Base-by-base conservation (phyloP, 2,329 filamentous ascomycete genomes). In the Tolypocladium sp. region DNA sequence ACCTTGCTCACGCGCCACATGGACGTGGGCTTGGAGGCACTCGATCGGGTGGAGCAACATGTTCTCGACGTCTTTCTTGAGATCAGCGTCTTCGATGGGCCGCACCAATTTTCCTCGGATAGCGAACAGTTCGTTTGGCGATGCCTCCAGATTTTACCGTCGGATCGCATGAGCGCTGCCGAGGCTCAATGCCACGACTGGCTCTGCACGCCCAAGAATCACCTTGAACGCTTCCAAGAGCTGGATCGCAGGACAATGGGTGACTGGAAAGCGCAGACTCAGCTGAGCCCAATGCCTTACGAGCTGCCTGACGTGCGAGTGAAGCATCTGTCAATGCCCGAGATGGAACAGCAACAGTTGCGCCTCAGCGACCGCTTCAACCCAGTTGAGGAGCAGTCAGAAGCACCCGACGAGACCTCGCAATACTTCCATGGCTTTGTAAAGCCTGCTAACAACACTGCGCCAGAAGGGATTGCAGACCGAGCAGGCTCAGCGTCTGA, bases 211-310 rank as follows among this genome's bases (percentile, higher is more conserved):
- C 71, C 72, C 1, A 59, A 63, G 42, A 68, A 64, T 5, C 69
- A 74, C 46, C 51, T 67, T 27, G 57, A 66, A 12, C 68, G 74
- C 37, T 75, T 75, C 57, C 57, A 65, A 54, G 56, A 65, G 12
- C 62, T 75, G 51, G 73, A 76, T 22, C 59, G 41, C 4, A 68
- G 60, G 33, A 68, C 70, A 33, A 30, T 69, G 53, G 61, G 61
- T 15, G 63, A 65, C 41, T 73, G 70, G 68, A 60, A 63, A 4
- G 60, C 61, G 3, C 62, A 67, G 22, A 59, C 58, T 5, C 62
- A 72, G 55, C 58, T 73, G 44, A 70, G 64, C n/a, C 71, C 72
- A 2, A 70, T 73, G 66, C 72, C 72, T 2, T 67, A 64, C 58
- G 65, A 69, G 52, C 57, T 74, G n/a, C 69, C 70, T 4, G 67